These are phyloP conservation scores for Ustilago tritici DNA, from an alignment of 1,284 basidiomycete genomes.

Conservation along the genomic window DNA sequence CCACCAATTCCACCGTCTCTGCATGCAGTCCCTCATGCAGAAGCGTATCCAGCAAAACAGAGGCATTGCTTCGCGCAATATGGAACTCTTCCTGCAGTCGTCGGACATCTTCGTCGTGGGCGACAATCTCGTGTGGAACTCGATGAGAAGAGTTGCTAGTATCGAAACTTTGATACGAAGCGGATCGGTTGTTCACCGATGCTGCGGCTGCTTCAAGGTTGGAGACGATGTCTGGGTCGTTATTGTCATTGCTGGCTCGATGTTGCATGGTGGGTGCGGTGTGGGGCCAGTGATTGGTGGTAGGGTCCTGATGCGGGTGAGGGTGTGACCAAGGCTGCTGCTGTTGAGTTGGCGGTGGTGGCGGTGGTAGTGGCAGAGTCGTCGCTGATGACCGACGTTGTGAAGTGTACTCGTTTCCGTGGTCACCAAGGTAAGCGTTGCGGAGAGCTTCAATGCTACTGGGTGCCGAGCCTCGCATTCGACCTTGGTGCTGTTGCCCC, in stretches of 20 bases:
- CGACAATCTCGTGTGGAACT: conserved; percentile 11
- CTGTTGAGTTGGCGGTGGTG: conserved; percentile 4
- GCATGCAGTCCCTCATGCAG: conserved; percentile 36
- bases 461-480: neutral
- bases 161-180: conserved; percentile 8
- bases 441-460: conserved; percentile 4
- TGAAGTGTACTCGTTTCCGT: too few relatives aligned
- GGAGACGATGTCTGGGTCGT: conserved; percentile 18
- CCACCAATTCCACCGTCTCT: conserved; percentile 24
- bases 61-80: conserved; percentile 52
- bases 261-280: conserved; percentile 4
- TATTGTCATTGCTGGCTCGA: neutral
- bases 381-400: conserved; percentile 2
- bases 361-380: neutral
- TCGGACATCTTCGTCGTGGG: conserved; percentile 48
- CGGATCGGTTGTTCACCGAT: conserved; percentile 18
- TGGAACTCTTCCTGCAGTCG: conserved; percentile 61
- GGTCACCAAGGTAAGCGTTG: neutral
- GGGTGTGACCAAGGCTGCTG: conserved; percentile 8
- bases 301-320: neutral
- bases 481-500: neutral
- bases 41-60: conserved; percentile 50
- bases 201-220: conserved; percentile 36
- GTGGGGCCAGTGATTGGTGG: neutral
- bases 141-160: neutral